Base-by-base conservation (phyloP, 768 basidiomycete genomes). In the Agaricus blazei region DNA sequence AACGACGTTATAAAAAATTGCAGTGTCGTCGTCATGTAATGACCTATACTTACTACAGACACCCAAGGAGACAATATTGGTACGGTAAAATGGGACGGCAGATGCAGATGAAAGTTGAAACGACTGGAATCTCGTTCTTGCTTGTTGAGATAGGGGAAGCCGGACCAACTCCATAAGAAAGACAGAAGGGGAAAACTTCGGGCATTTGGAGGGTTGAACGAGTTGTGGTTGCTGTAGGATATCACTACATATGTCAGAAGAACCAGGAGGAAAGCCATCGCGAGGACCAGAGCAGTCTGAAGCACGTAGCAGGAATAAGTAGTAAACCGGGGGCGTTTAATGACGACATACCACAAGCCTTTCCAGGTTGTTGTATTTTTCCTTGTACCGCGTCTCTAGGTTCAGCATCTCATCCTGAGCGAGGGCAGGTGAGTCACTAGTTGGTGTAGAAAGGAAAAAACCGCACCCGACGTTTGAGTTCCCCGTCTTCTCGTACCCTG, bases 11-110 rank as follows among this genome's bases (percentile, higher is more conserved):
- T 26, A 41, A 55, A 55, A n/a, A 9, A 8, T 2, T 15, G 9
- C 29, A 15, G 59, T 19, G 19, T 19, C 23, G 29, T 34, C 42
- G 27, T 3, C 24, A 24, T 27, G 34, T 38, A 47, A 6, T 9
- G 23, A 29, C 34, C 45, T 52, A 51, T 2, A 71, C 80, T 54
- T 57, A 90, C 88, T 64, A 90, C 88, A 9, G 87, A 88, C 2
- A 87, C 80, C 61, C 90, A 90, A 0, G 88, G 88, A 0, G 88
- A 90, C 15, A 90, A 66, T 3, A 90, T 83, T 3, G 88, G 87
- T 24, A 90, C 85, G 0, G 88, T 90, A 65, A 88, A 88, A 64
- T 89, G 88, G 1, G 78, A 72, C 0, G 84, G 70, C 4, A 70
- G 61, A 29, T 56, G 54, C 31, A 56, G 28, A 38, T 56, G 48